Percentiles rank a stretch among this genome's conserved stretches.
These are phyloP conservation scores for Marasmius oreades DNA, from an alignment of 1,284 basidiomycete species.

Conservation along the genomic window DNA sequence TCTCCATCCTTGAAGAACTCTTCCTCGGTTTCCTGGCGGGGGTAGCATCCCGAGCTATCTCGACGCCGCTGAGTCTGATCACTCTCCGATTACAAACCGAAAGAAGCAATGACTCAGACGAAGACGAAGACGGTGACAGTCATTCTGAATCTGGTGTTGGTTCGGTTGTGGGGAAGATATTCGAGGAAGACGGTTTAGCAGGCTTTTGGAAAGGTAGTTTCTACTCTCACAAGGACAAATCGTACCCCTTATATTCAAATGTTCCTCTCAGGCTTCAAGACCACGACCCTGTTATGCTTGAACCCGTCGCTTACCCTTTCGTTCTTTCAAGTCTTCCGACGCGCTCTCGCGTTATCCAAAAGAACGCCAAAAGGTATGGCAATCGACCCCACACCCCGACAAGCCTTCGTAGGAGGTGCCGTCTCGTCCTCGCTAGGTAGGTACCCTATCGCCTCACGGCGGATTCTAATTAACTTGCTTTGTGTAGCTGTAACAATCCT, in stretches of 20 bases:
- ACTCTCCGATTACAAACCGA: constrained; percentile 48
- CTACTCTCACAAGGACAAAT: neutral
- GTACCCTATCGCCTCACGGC: constrained; percentile 6
- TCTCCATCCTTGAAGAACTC: constrained; percentile 40
- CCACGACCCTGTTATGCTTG: constrained; percentile 44
- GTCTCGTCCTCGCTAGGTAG: constrained; percentile 44
- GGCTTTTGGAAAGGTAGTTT: constrained; percentile 54
- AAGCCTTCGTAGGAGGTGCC: constrained; percentile 51
- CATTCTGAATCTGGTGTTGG: constrained; percentile 21
- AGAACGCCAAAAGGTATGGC: constrained; percentile 4
- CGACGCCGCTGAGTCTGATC: constrained; percentile 49
- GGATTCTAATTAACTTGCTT: neutral
- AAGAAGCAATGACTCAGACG: constrained; percentile 27
- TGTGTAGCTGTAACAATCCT: constrained; percentile 38
- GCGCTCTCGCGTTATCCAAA: constrained; percentile 26
- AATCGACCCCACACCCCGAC: constrained; percentile 30
- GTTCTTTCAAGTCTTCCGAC: constrained; percentile 49
- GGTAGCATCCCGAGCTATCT: constrained; percentile 48
- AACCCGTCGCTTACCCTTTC: constrained; percentile 54
- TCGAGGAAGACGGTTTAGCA: constrained; percentile 39
- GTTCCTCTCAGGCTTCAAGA: constrained; percentile 40
- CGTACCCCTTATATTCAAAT: constrained; percentile 2
- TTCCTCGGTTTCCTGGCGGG: constrained; percentile 50
- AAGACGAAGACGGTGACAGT: constrained; percentile 18
- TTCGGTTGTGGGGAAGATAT: constrained; percentile 37